Percentiles rank a stretch among this genome's conserved stretches.
These are phyloP conservation scores for Hyaloscypha hepaticicola DNA, from an alignment of 495 filamentous ascomycete genomes.

Conservation along the genomic window DNA sequence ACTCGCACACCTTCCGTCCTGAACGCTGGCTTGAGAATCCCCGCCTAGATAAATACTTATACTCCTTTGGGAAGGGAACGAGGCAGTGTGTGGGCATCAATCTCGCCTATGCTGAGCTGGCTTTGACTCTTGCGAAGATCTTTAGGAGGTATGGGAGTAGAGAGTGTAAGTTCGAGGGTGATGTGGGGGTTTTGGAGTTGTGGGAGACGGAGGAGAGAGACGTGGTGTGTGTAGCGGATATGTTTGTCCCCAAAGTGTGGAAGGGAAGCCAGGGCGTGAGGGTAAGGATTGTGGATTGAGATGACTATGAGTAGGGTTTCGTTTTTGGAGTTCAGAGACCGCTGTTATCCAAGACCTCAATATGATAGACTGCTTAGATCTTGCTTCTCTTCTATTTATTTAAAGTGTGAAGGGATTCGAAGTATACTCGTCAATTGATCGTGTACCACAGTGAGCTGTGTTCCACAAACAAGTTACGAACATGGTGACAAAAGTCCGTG, in stretches of 20 bases:
- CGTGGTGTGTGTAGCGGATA: constrained; percentile 21
- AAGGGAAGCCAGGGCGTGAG: constrained; percentile 23
- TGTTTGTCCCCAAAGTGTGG: constrained; percentile 16
- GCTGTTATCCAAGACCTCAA: too few species aligned
- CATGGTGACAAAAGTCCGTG: too few species aligned
- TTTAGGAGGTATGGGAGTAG: constrained; percentile 33
- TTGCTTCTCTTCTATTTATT: too few species aligned
- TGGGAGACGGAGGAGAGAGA: constrained; percentile 20
- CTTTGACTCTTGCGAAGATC: constrained; percentile 37
- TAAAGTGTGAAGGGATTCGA: too few species aligned
- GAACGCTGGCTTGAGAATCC: constrained; percentile 48
- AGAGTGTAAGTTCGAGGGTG: neutral
- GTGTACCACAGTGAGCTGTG: too few species aligned
- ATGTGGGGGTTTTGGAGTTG: constrained; percentile 7
- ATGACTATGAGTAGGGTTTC: neutral
- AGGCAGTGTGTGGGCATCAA: constrained; percentile 52
- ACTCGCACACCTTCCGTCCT: constrained; percentile 46
- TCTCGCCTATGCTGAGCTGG: constrained; percentile 45
- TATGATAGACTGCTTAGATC: too few species aligned
- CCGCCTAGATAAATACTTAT: constrained; percentile 42
- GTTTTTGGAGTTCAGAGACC: too few species aligned
- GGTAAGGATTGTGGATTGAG: constrained; percentile 11
- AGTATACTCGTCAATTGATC: too few species aligned
- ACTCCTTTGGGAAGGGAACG: constrained; percentile 49
- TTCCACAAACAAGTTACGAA: too few species aligned